Percentiles rank a stretch among this genome's conserved stretches.
phyloP scores from a whole-genome alignment of 305 asterid genomes.

The Plantago rigida region DNA sequence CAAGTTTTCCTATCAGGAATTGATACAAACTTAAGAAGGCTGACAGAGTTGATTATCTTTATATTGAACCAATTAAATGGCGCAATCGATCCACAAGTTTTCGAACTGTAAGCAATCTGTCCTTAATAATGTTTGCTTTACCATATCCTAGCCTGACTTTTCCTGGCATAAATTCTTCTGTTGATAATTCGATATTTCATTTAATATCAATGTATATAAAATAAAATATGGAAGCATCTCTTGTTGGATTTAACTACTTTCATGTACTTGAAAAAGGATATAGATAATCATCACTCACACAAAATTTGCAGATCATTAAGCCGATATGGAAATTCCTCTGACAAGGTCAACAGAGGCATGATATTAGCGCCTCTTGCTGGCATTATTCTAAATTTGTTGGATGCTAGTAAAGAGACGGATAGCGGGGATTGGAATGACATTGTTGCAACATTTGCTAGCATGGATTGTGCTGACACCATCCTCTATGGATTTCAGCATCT shows the following conservation, averaged over 20 bases:
- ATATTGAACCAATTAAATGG: conserved; percentile 64
- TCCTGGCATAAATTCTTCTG: too few relatives aligned
- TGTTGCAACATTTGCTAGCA: conserved; percentile 62
- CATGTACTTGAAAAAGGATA: too few relatives aligned
- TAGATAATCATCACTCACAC: too few relatives aligned
- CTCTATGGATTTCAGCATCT: conserved; percentile 67
- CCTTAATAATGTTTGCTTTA: neutral
- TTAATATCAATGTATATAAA: too few relatives aligned
- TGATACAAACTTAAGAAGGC: conserved; percentile 72
- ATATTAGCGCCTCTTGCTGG: conserved; percentile 89
- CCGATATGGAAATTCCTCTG: conserved; percentile 70
- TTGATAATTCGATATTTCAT: too few relatives aligned
- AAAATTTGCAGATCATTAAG: conserved; percentile 48
- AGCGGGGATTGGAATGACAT: conserved; percentile 48
- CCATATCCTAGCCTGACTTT: neutral
- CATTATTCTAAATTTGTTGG: conserved; percentile 69
- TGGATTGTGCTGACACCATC: conserved; percentile 77
- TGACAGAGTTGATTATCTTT: conserved; percentile 72
- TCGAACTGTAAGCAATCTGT: conserved; percentile 59
- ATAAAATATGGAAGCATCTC: too few relatives aligned
- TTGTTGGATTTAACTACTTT: too few relatives aligned
- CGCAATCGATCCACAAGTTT: conserved; percentile 60
- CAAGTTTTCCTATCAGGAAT: conserved; percentile 67
- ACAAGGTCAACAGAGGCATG: conserved; percentile 73
- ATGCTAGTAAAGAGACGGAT: conserved; percentile 39